Evolutionary conservation across 495 filamentous ascomycete genomes (phyloP), one percentile per base, ranked within the genome.

Genomic region (Filosporella fistucella): DNA sequence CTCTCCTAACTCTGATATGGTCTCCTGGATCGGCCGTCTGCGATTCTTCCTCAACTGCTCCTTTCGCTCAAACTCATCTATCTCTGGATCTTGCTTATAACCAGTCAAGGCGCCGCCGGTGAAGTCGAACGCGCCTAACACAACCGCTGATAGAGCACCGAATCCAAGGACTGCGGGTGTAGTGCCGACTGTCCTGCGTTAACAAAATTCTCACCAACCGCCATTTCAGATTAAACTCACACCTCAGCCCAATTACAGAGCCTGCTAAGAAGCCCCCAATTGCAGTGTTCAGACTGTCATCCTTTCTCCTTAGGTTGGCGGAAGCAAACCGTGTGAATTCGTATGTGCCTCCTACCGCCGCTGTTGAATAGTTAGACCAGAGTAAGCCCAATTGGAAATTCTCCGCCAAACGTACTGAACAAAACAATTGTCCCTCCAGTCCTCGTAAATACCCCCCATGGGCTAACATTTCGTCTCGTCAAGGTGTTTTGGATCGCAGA

Each of bases 401-500:
- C 14, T 21, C 35, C 10, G 41, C 9, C 18, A 17, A 37, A 40
- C 72, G 47, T 74, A 89, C 86, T 80, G 55, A 84, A 85, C 14
- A 78, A 59, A 42, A 68, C 79, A 60, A 86, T 82, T 20, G 78
- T 81, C 44, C 76, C 67, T 25, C 87, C 86, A 33, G 71, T 78
- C 53, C 81, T 77, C 12, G 85, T 84, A 64, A 97, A 81, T 36
- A 95, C 75, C 52, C 86, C 83, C 69, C 77, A 78, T 17, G 78
- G 75, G 36, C 88, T 84, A 42, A 93, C 72, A 63, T 95, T 94
- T 55, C 76, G 76, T 66, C 79, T 88, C 14, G 79, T 72, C 45
- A 96, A 76, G 24, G 89, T 84, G 67, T 94, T 96, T 69, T 90
- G 88, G 41, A 91, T 72, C 23, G 87, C 86, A 4, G 91, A 82